Conservation (phyloP, 202 grass and related monocot species). For the Saccharum hybrid region DNA sequence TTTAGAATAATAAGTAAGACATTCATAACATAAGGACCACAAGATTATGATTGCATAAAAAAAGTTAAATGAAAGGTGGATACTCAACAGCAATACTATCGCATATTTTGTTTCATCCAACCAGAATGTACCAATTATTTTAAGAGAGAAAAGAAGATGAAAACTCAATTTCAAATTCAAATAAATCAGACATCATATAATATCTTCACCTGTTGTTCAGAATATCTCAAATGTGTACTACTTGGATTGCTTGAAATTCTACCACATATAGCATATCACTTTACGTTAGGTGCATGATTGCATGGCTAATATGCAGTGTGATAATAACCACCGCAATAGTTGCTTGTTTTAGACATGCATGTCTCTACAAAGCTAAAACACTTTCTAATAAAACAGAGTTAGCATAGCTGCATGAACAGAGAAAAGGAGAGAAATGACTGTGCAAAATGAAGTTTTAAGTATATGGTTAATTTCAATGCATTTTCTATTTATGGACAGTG, state of each 20-base stretch:
- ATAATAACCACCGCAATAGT: slow-evolving; percentile 5
- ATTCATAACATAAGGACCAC: slow-evolving; percentile 19
- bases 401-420: background rate
- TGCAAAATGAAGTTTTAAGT: background rate
- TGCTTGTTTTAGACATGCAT: slow-evolving; percentile 10
- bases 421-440: background rate
- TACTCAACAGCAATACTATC: background rate
- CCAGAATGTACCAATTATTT: slow-evolving; percentile 7
- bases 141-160: background rate
- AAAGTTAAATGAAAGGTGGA: slow-evolving; percentile 26
- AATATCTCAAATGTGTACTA: slow-evolving; percentile 9
- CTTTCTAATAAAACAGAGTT: background rate
- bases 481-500: background rate
- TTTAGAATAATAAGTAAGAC: slow-evolving; percentile 52
- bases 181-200: slow-evolving; percentile 4
- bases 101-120: slow-evolving; percentile 5
- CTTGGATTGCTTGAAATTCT: slow-evolving; percentile 22
- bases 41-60: slow-evolving; percentile 32
- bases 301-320: background rate
- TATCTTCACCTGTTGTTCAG: background rate
- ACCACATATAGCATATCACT: slow-evolving; percentile 7
- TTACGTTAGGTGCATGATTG: slow-evolving; percentile 1
- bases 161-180: background rate
- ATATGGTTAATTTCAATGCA: background rate
- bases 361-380: slow-evolving; percentile 9